A percentile compares a stretch with the other conserved stretches of the same genome.
Evolutionary conservation across 768 basidiomycete species (phyloP).

Genomic region (Hericium alpestre): DNA sequence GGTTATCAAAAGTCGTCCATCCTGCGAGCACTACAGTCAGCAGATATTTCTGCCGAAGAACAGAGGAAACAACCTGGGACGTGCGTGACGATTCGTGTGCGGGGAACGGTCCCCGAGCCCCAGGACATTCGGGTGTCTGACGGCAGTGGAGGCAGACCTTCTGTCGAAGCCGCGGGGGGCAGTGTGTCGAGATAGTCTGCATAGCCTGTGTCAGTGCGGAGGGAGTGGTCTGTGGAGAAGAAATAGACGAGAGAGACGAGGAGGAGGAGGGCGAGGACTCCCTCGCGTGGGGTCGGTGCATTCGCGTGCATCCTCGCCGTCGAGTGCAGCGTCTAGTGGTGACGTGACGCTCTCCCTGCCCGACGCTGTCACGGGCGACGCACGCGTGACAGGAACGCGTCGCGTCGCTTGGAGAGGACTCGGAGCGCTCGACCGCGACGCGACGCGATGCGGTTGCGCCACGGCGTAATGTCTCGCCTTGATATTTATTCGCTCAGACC

Average conservation of each 20-base stretch:
- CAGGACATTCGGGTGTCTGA: slow-evolving; percentile 13
- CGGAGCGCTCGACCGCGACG: too few relatives aligned
- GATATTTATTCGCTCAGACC: too few relatives aligned
- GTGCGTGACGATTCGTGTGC: slow-evolving; percentile 64
- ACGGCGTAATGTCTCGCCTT: too few relatives aligned
- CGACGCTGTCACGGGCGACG: too few relatives aligned
- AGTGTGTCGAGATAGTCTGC: too few relatives aligned
- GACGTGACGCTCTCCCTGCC: too few relatives aligned
- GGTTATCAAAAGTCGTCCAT: slow-evolving; percentile 81
- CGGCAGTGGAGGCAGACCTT: slow-evolving; percentile 4
- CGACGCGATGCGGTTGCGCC: too few relatives aligned
- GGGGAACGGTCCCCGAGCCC: slow-evolving; percentile 29
- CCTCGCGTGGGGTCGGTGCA: slow-evolving; percentile 20
- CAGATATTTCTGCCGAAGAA: neutral
- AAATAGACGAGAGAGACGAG: slow-evolving; percentile 18
- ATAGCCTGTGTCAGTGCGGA: too few relatives aligned
- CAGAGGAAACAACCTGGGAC: slow-evolving; percentile 43
- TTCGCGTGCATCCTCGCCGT: slow-evolving; percentile 3
- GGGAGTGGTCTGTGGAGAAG: neutral
- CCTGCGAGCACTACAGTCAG: slow-evolving; percentile 34
- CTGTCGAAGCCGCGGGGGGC: too few relatives aligned
- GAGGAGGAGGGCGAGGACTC: slow-evolving; percentile 19
- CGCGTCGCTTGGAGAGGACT: too few relatives aligned
- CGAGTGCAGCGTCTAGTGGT: too few relatives aligned
- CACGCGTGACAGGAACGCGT: too few relatives aligned